Base-by-base conservation (phyloP, 1,284 basidiomycete species). In the Lentinula novae-zelandiae region DNA sequence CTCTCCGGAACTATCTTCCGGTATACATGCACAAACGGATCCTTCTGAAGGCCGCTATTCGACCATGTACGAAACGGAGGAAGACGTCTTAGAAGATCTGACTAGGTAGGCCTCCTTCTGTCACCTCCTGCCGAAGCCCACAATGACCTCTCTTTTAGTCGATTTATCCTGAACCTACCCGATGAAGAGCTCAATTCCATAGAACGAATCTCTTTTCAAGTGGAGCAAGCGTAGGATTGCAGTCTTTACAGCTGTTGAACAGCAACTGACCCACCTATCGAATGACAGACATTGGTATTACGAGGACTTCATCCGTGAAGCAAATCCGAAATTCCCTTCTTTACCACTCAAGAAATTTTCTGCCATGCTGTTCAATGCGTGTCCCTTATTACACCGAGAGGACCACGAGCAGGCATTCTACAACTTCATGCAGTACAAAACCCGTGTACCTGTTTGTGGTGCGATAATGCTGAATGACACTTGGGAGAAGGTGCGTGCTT, bases 81-180 rank as follows among this genome's bases (percentile, higher is more conserved):
- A 88, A 53, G 89, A 92, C 71, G 90, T 95, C 56, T 83, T 96
- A 57, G 94, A 96, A 72, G 94, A 96, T 76, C 83, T 96, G 34
- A 92, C 92, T 66, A 95, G 92, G 88, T 90, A 56, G 63, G 61
- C 36, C 27, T 52, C 36, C 42, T 53, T 55, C 58, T 67, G 20
- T 57, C 60, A 59, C 55, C 55, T 49, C 54, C 60, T 60, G 51
- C 55, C 22, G 15, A 17, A 10, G 38, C 46, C 53, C 46, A 63
- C 4, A 38, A 20, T 31, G 12, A 34, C 38, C 53, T 63, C 48
- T 51, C 6, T 20, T 46, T 49, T 65, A 94, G 92, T 73, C 92
- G 97, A 53, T 99, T 99, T 75, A 93, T 99, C 68, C 83, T 98
- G 67, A 99, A 99, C 75, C 84, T 99, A 58, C 97, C 97, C 5